These are phyloP conservation scores for Ceratocystis cubensis DNA, from an alignment of 2,329 filamentous ascomycete genomes.

Conservation along the genomic window DNA sequence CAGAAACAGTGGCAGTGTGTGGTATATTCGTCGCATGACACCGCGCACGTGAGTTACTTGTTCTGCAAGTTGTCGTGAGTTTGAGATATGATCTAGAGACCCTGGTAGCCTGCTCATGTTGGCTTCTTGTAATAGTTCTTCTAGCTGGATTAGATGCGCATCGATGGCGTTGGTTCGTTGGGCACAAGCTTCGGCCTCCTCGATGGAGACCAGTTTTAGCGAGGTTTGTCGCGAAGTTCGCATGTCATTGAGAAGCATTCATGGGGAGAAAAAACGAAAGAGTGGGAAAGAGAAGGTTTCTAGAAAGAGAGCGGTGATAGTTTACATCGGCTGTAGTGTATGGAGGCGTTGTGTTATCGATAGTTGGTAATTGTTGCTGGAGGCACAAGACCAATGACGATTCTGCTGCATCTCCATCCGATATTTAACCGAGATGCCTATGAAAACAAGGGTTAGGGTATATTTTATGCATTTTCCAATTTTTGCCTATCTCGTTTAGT, in stretches of 20 bases:
- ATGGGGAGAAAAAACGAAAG: background rate
- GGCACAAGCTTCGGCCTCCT: constrained; percentile 1
- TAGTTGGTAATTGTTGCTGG: background rate
- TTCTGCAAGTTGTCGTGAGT: background rate
- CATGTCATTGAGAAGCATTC: background rate
- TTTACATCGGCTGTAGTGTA: background rate
- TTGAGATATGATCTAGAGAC: background rate
- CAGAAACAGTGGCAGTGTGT: constrained; percentile 9
- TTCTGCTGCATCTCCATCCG: background rate
- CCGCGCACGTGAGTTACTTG: constrained; percentile 1
- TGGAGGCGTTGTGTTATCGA: background rate
- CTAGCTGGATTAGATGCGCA: constrained; percentile 5
- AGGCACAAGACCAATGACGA: background rate
- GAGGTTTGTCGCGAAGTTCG: constrained; percentile 1
- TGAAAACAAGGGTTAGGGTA: no score
- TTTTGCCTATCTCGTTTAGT: no score
- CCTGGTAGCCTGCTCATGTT: background rate
- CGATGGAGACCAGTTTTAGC: constrained; percentile 6
- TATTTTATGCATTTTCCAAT: no score
- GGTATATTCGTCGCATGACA: constrained; percentile 11
- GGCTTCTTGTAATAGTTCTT: constrained; percentile 2
- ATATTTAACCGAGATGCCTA: no score
- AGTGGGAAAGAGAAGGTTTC: background rate
- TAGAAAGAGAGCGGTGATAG: background rate
- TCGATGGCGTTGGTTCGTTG: constrained; percentile 9